phyloP scores from a whole-genome alignment of 1,284 basidiomycete genomes.

The Abortiporus biennis region DNA sequence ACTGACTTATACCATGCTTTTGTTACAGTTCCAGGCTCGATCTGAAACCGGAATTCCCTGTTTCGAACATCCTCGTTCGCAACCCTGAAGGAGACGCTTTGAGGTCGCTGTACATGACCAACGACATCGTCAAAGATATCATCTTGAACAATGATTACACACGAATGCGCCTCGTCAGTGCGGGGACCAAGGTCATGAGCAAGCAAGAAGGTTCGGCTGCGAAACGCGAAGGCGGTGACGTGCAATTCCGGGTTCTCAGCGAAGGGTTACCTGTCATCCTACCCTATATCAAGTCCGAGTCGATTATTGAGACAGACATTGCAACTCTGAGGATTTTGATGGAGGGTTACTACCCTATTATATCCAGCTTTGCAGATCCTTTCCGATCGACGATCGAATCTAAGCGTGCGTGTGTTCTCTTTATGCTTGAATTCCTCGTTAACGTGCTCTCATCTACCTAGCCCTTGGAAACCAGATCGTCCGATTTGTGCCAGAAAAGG shows the following conservation, averaged over 20 bases:
- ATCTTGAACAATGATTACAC: constrained; percentile 82
- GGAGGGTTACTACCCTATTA: constrained; percentile 74
- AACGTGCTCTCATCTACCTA: constrained; percentile 2
- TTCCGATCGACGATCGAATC: constrained; percentile 46
- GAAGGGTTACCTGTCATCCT: constrained; percentile 84
- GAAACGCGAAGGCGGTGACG: constrained; percentile 36
- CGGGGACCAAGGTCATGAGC: constrained; percentile 83
- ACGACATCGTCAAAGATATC: constrained; percentile 77
- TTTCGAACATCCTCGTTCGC: constrained; percentile 77
- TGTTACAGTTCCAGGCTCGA: constrained; percentile 65
- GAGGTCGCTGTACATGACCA: constrained; percentile 87
- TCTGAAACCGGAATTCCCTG: constrained; percentile 71
- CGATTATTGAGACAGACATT: constrained; percentile 60
- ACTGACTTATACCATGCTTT: neutral
- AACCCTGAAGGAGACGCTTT: constrained; percentile 77
- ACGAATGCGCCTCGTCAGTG: constrained; percentile 82
- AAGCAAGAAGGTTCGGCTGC: constrained; percentile 51
- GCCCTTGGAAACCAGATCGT: constrained; percentile 12
- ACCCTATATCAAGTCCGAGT: constrained; percentile 64
- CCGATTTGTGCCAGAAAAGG: constrained; percentile 10
- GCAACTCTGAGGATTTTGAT: constrained; percentile 63
- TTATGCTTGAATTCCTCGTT: constrained; percentile 2
- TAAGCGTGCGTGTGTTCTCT: constrained; percentile 37
- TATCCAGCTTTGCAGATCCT: constrained; percentile 52
- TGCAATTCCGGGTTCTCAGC: constrained; percentile 74